These are phyloP conservation scores for Geranium incanum DNA, from an alignment of 441 rosid species.

Conservation along the genomic window DNA sequence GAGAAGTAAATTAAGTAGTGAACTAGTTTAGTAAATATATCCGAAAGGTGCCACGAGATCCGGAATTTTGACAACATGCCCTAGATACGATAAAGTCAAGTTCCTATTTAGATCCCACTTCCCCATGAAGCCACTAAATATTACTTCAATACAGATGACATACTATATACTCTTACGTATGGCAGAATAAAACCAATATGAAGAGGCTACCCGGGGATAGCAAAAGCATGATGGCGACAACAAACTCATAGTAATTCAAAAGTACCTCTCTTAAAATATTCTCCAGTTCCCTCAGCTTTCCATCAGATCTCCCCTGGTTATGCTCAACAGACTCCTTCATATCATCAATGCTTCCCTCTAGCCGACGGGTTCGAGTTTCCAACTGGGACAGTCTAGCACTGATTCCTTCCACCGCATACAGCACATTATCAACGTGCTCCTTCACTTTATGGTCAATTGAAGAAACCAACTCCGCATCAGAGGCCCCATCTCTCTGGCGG, in stretches of 20 bases:
- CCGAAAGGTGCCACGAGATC: no score
- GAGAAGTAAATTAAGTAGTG: no score
- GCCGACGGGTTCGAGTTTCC: constrained; percentile 35
- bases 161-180: not conserved
- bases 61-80: no score
- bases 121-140: not conserved
- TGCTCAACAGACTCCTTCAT: constrained; percentile 67
- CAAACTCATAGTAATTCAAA: constrained; percentile 13
- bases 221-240: no score
- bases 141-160: not conserved
- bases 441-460: constrained; percentile 39
- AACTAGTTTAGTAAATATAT: no score
- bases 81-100: not conserved
- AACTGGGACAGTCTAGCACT: constrained; percentile 40
- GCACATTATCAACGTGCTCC: constrained; percentile 36
- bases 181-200: not conserved
- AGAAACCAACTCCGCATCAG: constrained; percentile 28
- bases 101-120: not conserved
- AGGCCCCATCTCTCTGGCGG: constrained; percentile 20
- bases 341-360: constrained; percentile 50
- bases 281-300: constrained; percentile 66
- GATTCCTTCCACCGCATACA: constrained; percentile 37
- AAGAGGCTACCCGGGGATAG: not conserved
- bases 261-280: constrained; percentile 62
- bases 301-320: constrained; percentile 67